Conservation (phyloP, 2,329 filamentous ascomycete genomes). For the Xylariaceae sp. region DNA sequence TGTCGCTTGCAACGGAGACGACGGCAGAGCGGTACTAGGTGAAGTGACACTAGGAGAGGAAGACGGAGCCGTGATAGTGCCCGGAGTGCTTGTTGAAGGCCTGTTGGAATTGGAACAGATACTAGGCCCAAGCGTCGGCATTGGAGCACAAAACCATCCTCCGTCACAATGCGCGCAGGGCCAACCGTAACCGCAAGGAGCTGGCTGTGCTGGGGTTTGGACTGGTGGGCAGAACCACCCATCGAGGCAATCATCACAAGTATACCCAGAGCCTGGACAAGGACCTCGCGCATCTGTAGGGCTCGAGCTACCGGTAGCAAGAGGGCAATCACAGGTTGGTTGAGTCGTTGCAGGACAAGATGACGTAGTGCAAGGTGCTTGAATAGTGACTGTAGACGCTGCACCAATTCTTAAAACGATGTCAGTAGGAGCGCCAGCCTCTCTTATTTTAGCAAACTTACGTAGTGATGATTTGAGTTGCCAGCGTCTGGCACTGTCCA, state of each 20-base stretch:
- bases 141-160: slow-evolving; percentile 33
- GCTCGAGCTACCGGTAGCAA: slow-evolving; percentile 1
- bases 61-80: slow-evolving; percentile 4
- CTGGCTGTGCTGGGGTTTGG: slow-evolving; percentile 29
- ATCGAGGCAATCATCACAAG: slow-evolving; percentile 31
- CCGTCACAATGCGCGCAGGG: slow-evolving; percentile 31
- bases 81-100: slow-evolving; percentile 3
- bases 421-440: too few relatives aligned
- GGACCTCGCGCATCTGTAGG: slow-evolving; percentile 17
- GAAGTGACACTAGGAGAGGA: neutral
- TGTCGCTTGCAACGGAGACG: neutral
- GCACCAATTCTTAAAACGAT: neutral
- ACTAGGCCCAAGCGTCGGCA: slow-evolving; percentile 15
- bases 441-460: too few relatives aligned
- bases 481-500: too few relatives aligned
- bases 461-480: too few relatives aligned
- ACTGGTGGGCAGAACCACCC: slow-evolving; percentile 34
- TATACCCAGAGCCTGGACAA: slow-evolving; percentile 32
- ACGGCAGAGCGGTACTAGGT: neutral
- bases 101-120: neutral
- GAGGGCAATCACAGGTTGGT: slow-evolving; percentile 17
- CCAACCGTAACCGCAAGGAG: slow-evolving; percentile 34
- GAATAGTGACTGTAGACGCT: slow-evolving; percentile 11
- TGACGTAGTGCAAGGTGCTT: slow-evolving; percentile 13
- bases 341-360: slow-evolving; percentile 9